Conservation (phyloP, 768 basidiomycete genomes). For the Rubroboletus pulcherrimus region DNA sequence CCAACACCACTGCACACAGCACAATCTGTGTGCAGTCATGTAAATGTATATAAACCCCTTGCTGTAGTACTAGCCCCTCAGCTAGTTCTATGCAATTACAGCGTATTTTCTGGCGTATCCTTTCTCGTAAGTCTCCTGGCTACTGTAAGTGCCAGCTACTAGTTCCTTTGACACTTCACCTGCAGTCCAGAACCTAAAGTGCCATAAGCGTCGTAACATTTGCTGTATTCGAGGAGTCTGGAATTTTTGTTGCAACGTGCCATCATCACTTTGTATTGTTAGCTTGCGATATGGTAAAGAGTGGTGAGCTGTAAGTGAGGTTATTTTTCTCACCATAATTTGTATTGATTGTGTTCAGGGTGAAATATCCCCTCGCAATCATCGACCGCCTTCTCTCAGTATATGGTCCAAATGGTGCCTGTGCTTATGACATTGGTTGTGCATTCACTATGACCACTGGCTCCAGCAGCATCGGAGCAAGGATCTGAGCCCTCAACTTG, state of each 20-base stretch:
- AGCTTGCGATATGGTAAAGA: slow-evolving; percentile 13
- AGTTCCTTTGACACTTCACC: too few species aligned
- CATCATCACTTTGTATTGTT: slow-evolving; percentile 2
- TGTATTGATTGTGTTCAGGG: background rate
- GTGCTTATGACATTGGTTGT: too few species aligned
- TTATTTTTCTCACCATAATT: background rate
- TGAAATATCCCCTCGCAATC: slow-evolving; percentile 7
- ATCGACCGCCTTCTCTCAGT: background rate
- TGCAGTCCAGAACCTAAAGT: too few species aligned
- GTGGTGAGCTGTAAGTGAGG: slow-evolving; percentile 7
- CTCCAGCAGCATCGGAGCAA: background rate
- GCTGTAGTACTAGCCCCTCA: too few species aligned
- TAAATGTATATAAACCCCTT: too few species aligned
- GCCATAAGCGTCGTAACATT: too few species aligned
- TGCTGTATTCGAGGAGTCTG: background rate
- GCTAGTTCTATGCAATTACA: too few species aligned
- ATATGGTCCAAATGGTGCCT: slow-evolving; percentile 1
- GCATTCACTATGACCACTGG: background rate
- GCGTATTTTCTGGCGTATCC: too few species aligned
- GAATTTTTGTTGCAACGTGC: slow-evolving; percentile 7
- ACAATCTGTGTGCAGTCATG: too few species aligned
- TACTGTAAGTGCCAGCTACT: too few species aligned
- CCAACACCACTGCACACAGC: too few species aligned
- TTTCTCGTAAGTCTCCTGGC: too few species aligned
- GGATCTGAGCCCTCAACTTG: background rate